Percentiles rank a stretch among this genome's conserved stretches.
Evolutionary conservation across 2,329 filamentous ascomycete genomes (phyloP).

Genomic region (Cercospora beticola): DNA sequence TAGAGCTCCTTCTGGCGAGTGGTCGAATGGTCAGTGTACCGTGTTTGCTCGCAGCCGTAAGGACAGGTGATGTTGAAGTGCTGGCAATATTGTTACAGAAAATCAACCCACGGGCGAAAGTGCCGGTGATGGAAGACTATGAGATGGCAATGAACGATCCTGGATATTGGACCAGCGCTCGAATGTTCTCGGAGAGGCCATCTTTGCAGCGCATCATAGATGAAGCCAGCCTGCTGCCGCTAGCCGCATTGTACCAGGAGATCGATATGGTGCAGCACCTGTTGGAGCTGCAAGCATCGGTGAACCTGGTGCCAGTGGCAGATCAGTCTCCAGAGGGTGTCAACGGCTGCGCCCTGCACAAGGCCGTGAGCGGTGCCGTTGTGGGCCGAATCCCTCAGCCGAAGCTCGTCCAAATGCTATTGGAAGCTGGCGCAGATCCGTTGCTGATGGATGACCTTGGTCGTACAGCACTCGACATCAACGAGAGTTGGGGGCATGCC

Average conservation of each 20-base stretch:
- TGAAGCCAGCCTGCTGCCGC: constrained; percentile 16
- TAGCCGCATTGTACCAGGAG: constrained; percentile 16
- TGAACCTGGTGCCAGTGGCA: constrained; percentile 9
- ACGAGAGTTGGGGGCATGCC: constrained; percentile 10
- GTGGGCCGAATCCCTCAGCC: constrained; percentile 10
- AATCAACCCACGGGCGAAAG: constrained; percentile 17
- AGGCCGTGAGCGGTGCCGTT: constrained; percentile 14
- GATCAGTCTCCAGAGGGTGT: constrained; percentile 12
- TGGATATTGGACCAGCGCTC: constrained; percentile 12
- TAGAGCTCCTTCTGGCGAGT: constrained; percentile 15
- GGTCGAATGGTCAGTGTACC: constrained; percentile 10
- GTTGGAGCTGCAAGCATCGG: constrained; percentile 7
- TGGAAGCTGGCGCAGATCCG: constrained; percentile 16
- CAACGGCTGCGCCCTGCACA: constrained; percentile 16
- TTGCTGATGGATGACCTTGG: constrained; percentile 16
- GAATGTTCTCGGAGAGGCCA: constrained; percentile 18
- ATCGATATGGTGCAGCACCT: constrained; percentile 16
- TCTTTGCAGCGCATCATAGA: constrained; percentile 18
- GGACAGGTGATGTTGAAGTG: constrained; percentile 14
- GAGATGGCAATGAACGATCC: constrained; percentile 14
- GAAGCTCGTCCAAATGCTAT: constrained; percentile 14
- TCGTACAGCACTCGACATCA: constrained; percentile 16
- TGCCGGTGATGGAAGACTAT: constrained; percentile 14
- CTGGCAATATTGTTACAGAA: constrained; percentile 11
- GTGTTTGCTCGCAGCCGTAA: constrained; percentile 15